These are phyloP conservation scores for Pythium sp. DNA, from an alignment of 352 stramenopile species.

Conservation along the genomic window DNA sequence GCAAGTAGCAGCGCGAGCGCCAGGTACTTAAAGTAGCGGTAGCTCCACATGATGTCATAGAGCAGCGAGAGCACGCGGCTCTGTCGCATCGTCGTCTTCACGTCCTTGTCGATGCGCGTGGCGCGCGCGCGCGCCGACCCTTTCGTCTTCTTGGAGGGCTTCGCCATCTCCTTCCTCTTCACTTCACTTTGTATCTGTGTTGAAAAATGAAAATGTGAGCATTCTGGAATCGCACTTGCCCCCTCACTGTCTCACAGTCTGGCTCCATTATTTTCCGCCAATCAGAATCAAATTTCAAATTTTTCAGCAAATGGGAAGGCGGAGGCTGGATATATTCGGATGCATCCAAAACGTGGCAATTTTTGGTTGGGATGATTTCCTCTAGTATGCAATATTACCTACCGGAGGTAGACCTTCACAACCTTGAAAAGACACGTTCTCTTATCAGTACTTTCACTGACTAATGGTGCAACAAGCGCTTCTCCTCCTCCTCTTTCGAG, in stretches of 20 bases:
- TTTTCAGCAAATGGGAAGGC: background rate
- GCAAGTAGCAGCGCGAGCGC: constrained; percentile 50
- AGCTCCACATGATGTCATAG: constrained; percentile 87
- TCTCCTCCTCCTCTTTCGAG: constrained; percentile 73
- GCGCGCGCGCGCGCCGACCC: constrained; percentile 30
- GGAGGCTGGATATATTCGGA: background rate
- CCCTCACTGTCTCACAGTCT: background rate
- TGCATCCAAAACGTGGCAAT: background rate
- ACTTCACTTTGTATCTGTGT: background rate
- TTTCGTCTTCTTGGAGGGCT: constrained; percentile 1
- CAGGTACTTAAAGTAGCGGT: constrained; percentile 76
- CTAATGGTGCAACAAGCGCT: constrained; percentile 67
- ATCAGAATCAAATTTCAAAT: background rate
- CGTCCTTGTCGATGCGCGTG: constrained; percentile 86
- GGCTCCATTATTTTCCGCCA: background rate
- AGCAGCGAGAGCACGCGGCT: constrained; percentile 68
- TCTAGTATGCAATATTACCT: background rate
- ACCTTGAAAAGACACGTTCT: background rate
- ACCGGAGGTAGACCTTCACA: background rate
- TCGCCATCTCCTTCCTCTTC: constrained; percentile 10
- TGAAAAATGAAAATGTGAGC: background rate
- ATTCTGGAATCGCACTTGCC: background rate
- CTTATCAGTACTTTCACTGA: background rate
- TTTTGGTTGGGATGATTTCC: background rate
- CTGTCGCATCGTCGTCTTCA: constrained; percentile 72